Conservation (phyloP, 2,329 filamentous ascomycete species). For the Myriosclerotinia curreyana region DNA sequence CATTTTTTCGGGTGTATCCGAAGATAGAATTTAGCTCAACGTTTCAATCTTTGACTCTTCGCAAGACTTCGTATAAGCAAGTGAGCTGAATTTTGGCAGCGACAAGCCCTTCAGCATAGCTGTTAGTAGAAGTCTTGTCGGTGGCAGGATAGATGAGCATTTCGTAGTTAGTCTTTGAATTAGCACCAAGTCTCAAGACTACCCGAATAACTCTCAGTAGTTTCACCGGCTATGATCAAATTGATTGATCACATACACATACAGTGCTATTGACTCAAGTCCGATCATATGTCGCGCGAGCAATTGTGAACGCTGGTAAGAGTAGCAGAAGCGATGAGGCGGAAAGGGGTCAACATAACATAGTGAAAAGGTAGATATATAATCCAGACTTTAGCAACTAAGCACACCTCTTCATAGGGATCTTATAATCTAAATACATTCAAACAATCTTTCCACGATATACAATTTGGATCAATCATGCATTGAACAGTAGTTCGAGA, state of each 20-base stretch:
- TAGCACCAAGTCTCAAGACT: not conserved
- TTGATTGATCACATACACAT: not conserved
- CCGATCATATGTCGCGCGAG: not conserved
- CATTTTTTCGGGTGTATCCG: not conserved
- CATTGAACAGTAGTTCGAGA: not conserved
- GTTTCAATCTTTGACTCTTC: conserved; percentile 1
- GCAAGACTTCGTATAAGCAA: not conserved
- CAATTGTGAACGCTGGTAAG: not conserved
- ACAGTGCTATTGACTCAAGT: not conserved
- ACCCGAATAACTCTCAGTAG: not conserved
- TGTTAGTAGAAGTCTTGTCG: not conserved
- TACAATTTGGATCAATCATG: too few species aligned
- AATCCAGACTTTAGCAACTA: not conserved
- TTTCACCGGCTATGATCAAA: not conserved
- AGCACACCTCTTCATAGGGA: not conserved
- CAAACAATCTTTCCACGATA: not conserved
- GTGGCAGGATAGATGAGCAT: conserved; percentile 1
- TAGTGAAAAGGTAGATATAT: not conserved
- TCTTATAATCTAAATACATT: not conserved
- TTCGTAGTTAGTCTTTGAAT: not conserved
- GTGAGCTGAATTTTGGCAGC: not conserved
- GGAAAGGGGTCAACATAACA: not conserved
- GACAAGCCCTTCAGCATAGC: not conserved
- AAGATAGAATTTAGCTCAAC: not conserved
- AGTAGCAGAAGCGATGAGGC: not conserved